These are phyloP conservation scores for Aspergillus vadensis DNA, from an alignment of 2,329 filamentous ascomycete species.

Conservation along the genomic window DNA sequence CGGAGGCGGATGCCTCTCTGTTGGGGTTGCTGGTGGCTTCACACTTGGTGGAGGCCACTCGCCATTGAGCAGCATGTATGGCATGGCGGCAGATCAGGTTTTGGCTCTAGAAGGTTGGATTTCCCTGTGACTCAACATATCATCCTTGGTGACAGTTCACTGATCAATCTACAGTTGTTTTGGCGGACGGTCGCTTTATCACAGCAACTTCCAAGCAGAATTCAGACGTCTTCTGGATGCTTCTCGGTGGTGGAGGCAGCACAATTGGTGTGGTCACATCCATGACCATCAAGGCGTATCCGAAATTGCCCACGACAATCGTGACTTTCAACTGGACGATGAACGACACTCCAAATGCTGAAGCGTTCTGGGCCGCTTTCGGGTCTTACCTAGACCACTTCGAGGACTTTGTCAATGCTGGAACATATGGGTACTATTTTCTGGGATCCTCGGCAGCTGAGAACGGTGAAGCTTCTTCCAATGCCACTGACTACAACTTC, in stretches of 20 bases:
- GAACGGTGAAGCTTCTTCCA: conserved; percentile 20
- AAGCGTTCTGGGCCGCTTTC: conserved; percentile 24
- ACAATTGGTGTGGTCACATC: conserved; percentile 48
- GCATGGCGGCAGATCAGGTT: conserved; percentile 60
- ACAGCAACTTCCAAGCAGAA: conserved; percentile 24
- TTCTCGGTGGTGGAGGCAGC: conserved; percentile 59
- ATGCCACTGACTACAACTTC: conserved; percentile 28
- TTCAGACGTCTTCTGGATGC: conserved; percentile 53
- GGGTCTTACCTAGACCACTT: conserved; percentile 23
- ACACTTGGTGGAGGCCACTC: conserved; percentile 49
- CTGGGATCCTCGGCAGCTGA: conserved; percentile 18
- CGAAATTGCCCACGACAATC: conserved; percentile 22
- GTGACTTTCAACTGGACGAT: conserved; percentile 29
- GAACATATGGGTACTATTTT: conserved; percentile 28
- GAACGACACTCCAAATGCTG: conserved; percentile 17
- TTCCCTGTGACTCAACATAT: background rate
- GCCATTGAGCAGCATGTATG: conserved; percentile 49
- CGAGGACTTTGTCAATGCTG: conserved; percentile 24
- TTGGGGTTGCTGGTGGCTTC: conserved; percentile 52
- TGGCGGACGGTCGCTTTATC: conserved; percentile 24
- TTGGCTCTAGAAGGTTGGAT: conserved; percentile 47
- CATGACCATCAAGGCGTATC: conserved; percentile 29
- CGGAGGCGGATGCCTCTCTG: conserved; percentile 55
- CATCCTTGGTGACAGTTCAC: background rate
- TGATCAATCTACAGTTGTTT: conserved; percentile 11